Evolutionary conservation across 2,329 filamentous ascomycete genomes (phyloP).

Genomic region (Coniochaeta sp.): DNA sequence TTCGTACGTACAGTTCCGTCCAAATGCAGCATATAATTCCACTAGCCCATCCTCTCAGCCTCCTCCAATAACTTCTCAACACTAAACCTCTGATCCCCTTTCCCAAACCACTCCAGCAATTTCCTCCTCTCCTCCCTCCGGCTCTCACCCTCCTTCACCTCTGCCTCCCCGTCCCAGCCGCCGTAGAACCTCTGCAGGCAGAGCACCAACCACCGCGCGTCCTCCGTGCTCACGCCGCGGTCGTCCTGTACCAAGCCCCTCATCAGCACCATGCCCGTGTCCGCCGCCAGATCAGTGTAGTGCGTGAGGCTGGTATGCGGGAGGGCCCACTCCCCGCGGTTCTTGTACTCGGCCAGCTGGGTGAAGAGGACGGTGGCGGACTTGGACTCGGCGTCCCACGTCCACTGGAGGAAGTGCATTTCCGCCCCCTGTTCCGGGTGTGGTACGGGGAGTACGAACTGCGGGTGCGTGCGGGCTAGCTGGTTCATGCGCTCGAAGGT

Average conservation of each 20-base stretch:
- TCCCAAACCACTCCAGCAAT: constrained; percentile 74
- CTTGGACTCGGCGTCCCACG: constrained; percentile 61
- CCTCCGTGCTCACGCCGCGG: constrained; percentile 66
- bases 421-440: constrained; percentile 65
- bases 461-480: constrained; percentile 67
- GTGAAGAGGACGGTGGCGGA: constrained; percentile 84
- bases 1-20: constrained; percentile 2
- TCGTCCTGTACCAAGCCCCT: constrained; percentile 73
- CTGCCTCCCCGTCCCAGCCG: constrained; percentile 43
- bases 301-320: constrained; percentile 94
- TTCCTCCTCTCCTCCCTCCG: constrained; percentile 56
- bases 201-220: constrained; percentile 87
- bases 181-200: constrained; percentile 93
- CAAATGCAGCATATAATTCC: neutral
- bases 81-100: constrained; percentile 70
- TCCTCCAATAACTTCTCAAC: constrained; percentile 83
- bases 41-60: constrained; percentile 65
- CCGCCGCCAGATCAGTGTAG: constrained; percentile 69
- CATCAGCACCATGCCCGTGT: constrained; percentile 76
- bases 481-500: constrained; percentile 68
- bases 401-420: constrained; percentile 96
- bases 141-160: constrained; percentile 19
- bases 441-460: constrained; percentile 85
- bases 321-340: constrained; percentile 78
- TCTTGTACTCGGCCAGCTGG: constrained; percentile 86